Evolutionary conservation across 208 protist genomes (phyloP), one percentile per base, ranked within the genome.

Genomic region (Herpetomonas tarakana): DNA sequence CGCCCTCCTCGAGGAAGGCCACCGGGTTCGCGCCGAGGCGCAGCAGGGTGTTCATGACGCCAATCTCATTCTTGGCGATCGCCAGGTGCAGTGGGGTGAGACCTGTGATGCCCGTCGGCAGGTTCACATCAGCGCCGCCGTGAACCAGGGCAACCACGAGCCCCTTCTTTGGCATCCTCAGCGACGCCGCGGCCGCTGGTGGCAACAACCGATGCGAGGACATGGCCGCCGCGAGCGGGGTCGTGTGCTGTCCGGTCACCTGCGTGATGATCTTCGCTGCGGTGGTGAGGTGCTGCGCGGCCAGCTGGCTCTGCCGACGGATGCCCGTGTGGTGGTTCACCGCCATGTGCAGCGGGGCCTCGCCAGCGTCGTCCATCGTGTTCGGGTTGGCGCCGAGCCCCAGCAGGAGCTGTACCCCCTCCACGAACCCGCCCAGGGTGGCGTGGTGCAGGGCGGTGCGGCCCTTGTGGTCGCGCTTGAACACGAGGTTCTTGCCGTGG

Each of bases 41-140:
- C 28, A 81, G 56, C 9, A 81, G 60, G 0, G 70, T 77, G 54
- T 74, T 76, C 52, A 77, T 27, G 21, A 71, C 55, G 2, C 75
- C 70, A 22, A 77, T 29, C n/a, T 58, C 49, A 28, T 54, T 62
- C 16, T 66, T 66, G 21, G 62, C 50, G 22, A 81, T 61, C n/a
- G 69, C 75, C n/a, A 81, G 61, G 55, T 74, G 70, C 30, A 77
- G 60, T 54, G 75, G 70, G 4, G 75, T 81, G 21, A 73, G 65
- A 7, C 70, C 65, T 4, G 16, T 22, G 27, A 54, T 52, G 0
- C 58, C 30, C n/a, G 65, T 74, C 1, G 62, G 47, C 31, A 64
- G 58, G 62, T 81, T 67, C 2, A 81, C 69, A 14, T 54, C 58
- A 1, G 74, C 74, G 3, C 74, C 74, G 41, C 65, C 60, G 18